A percentile compares a stretch with the other conserved stretches of the same genome.
Conservation (phyloP, 2,329 filamentous ascomycete species). For the Cordyceps javanica region DNA sequence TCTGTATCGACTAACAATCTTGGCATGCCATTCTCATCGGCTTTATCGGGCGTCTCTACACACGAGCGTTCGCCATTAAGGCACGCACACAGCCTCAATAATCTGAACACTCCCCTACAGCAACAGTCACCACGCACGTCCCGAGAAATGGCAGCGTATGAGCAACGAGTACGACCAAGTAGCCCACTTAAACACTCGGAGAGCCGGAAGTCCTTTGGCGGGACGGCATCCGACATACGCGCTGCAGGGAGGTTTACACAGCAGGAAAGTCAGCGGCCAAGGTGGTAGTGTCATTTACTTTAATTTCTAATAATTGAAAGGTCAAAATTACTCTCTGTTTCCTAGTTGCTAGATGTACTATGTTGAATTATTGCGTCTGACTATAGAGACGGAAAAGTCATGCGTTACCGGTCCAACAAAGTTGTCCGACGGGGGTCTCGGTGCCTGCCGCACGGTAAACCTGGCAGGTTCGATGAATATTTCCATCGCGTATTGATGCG, state of each 20-base stretch:
- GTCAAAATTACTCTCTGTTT: neutral
- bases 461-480: neutral
- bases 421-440: neutral
- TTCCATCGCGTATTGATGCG: neutral
- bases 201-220: conserved; percentile 20
- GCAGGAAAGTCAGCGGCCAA: neutral
- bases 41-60: conserved; percentile 58
- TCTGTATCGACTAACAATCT: conserved; percentile 20
- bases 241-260: neutral
- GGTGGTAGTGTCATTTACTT: conserved; percentile 1
- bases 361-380: neutral
- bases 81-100: conserved; percentile 61
- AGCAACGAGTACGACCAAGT: conserved; percentile 39
- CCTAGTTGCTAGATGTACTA: neutral
- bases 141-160: conserved; percentile 54
- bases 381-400: neutral
- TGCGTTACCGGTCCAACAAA: neutral
- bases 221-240: neutral
- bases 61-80: conserved; percentile 79
- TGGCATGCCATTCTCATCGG: conserved; percentile 10
- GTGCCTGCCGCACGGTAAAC: neutral
- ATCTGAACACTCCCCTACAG: conserved; percentile 39
- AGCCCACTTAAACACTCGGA: conserved; percentile 36
- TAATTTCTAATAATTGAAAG: neutral
- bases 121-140: conserved; percentile 50